These are phyloP conservation scores for Phytophthora quininea DNA, from an alignment of 352 stramenopile species.

Conservation along the genomic window DNA sequence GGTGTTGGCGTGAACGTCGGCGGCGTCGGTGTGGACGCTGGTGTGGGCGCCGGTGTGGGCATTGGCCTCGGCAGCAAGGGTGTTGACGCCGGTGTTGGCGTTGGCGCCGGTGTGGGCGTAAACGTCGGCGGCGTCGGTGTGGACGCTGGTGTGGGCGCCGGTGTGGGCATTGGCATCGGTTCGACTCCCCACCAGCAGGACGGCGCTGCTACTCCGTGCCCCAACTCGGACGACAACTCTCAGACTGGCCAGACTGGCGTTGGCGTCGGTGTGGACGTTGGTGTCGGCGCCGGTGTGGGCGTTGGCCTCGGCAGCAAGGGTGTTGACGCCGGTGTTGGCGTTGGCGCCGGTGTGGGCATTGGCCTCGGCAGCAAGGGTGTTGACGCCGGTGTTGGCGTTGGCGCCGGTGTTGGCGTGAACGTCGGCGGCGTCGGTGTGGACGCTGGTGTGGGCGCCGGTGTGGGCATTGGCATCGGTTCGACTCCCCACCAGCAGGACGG, in stretches of 20 bases:
- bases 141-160: not conserved
- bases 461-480: not conserved
- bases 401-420: not conserved
- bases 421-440: not conserved
- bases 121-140: not conserved
- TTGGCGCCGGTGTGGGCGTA: not conserved
- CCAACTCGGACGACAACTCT: not conserved
- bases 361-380: not conserved
- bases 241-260: not conserved
- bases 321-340: not conserved
- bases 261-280: not conserved
- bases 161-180: not conserved
- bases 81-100: too few relatives aligned
- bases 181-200: not conserved
- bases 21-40: not conserved
- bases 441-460: not conserved
- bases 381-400: conserved; percentile 1
- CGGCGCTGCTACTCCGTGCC: not conserved
- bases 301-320: not conserved
- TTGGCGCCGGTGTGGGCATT: not conserved
- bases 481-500: not conserved
- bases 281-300: not conserved
- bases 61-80: too few relatives aligned
- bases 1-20: too few relatives aligned
- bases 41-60: too few relatives aligned